Base-by-base conservation (phyloP, 2,329 filamentous ascomycete species). In the Lecanicillium sp. region DNA sequence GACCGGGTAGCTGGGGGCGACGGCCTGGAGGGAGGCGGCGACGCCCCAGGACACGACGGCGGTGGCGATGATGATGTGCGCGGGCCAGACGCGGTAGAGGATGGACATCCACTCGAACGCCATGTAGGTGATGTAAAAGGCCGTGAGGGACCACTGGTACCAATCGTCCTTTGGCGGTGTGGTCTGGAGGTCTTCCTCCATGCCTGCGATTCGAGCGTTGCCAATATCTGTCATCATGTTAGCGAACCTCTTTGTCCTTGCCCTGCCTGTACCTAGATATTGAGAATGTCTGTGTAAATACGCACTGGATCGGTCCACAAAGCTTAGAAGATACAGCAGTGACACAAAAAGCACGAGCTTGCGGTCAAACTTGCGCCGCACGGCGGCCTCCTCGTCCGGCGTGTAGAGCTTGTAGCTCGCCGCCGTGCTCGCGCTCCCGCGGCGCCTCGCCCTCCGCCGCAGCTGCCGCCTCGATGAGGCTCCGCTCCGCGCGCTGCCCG, bases 301-400 rank as follows among this genome's bases (percentile, higher is more conserved):
- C 75, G 53, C 71, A 90, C 87, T 95, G 15, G 87, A 90, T 55
- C 90, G 77, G 64, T 95, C 90, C 55, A 95, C 67, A 62, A 95
- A 95, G 53, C 83, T 86, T 52, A 95, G 71, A 73, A 94, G 78
- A 62, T 93, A 96, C 11, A 95, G 73, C 50, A 91, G 63, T 10
- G 87, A 86, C 54, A 95, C 76, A 61, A 95, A 94, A 1, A 87
- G 63, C 5, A 95, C 87, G 45, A 96, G 74, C 54, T 77, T 79
- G 48, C 79, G 74, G 63, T 95, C 90, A 56, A 95, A 81, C 67
- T 87, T 90, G 59, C 73, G 74, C 48, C 90, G 73, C 8, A 94
- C 83, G 4, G 73, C 70, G 19, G 64, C 68, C 61, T 94, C 90
- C 63, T 96, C 90, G 46, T 90, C 83, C 0, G 70, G 67, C 3